Evolutionary conservation across 2,329 filamentous ascomycete species (phyloP).

Genomic region (Bipolaris gigantea): DNA sequence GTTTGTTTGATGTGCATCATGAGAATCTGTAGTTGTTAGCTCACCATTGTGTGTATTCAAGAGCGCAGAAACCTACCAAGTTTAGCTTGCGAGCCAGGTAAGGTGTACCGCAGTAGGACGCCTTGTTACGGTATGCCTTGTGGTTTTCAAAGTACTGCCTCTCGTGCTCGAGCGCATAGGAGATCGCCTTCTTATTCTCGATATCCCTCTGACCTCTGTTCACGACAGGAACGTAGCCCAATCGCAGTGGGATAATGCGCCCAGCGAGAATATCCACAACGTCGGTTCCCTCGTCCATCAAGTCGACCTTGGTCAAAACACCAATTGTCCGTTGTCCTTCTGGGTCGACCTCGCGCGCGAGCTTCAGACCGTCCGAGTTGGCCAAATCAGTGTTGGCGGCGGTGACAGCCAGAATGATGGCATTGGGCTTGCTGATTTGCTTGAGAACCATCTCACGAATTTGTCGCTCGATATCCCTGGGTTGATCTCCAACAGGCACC

Average conservation of each 20-base stretch:
- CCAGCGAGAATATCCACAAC: constrained; percentile 98
- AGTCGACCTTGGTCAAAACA: constrained; percentile 96
- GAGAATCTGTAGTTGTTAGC: constrained; percentile 65
- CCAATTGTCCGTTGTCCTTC: constrained; percentile 97
- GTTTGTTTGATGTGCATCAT: constrained; percentile 99
- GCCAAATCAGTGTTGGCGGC: constrained; percentile 97
- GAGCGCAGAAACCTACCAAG: constrained; percentile 56
- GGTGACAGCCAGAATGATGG: constrained; percentile 95
- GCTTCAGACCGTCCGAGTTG: constrained; percentile 95
- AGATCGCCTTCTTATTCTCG: constrained; percentile 95
- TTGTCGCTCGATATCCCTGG: constrained; percentile 93
- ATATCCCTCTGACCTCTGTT: constrained; percentile 98
- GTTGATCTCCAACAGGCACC: constrained; percentile 94
- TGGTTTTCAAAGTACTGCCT: constrained; percentile 98
- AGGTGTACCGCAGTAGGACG: constrained; percentile 95
- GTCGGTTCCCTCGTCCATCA: constrained; percentile 98
- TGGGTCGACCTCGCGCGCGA: constrained; percentile 94
- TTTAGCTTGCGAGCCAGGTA: constrained; percentile 97
- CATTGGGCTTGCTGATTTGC: constrained; percentile 97
- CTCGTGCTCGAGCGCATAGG: constrained; percentile 86
- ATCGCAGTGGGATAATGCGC: constrained; percentile 88
- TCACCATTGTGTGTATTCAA: background rate
- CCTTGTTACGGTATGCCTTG: constrained; percentile 98
- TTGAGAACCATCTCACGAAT: constrained; percentile 98
- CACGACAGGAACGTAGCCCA: constrained; percentile 96